Evolutionary conservation across 169 alveolate species (phyloP), one percentile per base, ranked within the genome.

Genomic region (Eimeria praecox): DNA sequence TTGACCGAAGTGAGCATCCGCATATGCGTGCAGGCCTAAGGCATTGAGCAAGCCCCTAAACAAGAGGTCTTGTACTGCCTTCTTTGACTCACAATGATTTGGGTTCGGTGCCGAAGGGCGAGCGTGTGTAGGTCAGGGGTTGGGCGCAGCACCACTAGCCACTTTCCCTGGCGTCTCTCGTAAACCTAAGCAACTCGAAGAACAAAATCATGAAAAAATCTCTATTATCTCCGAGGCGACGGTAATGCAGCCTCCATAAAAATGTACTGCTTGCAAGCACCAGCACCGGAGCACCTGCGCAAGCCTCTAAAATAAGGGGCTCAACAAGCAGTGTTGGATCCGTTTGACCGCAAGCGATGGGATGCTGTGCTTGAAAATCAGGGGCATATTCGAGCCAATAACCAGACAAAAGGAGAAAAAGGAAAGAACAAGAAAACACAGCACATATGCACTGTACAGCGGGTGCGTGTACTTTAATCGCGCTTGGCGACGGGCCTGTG

Each of bases 31-130:
- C 27, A 62, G 46, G 12, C 4, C 24, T 10, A 86, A 59, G 33
- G 14, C n/a, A 42, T 14, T 16, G 62, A 24, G 71, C 73, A 86
- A 14, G 40, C 69, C 35, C 22, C 30, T n/a, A 46, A 62, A 8
- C 59, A 8, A 66, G 14, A 64, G 73, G 62, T 62, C 40, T 59
- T 35, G 14, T 1, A 44, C 62, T 30, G 27, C 52, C 42, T 30
- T 40, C 14, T n/a, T 73, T 6, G 20, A 20, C 92, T 82, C 86
- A 95, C 97, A 66, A 98, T 96, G 86, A 98, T 98, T 97, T 98
- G 99, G 18, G 99, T 98, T n/a, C 97, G 92, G 77, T 94, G 97
- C 42, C 95, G 95, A 3, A 96, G 90, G 27, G 97, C 92, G 54
- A 96, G 94, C 12, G 98, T 92, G 38, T 95, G 90, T 10, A 97